phyloP scores from a whole-genome alignment of 139 green algal species.

The Asterochloris erici region DNA sequence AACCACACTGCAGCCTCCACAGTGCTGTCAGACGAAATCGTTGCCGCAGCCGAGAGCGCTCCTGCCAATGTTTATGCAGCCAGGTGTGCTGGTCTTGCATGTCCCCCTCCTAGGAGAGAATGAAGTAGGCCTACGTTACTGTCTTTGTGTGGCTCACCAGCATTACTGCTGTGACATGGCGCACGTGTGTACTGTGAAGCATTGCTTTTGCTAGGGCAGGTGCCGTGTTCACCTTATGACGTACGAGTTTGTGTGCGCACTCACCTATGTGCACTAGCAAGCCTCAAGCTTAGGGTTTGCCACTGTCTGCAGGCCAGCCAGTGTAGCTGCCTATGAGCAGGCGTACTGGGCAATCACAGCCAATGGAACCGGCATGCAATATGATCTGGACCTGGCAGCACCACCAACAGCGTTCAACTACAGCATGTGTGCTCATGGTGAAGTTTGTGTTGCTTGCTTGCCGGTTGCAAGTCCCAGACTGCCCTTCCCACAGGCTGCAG shows the following conservation, averaged over 20 bases:
- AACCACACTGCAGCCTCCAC: too few relatives aligned
- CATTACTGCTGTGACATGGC: too few relatives aligned
- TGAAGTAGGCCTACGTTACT: too few relatives aligned
- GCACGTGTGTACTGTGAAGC: neutral
- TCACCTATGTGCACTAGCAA: neutral
- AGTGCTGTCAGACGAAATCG: too few relatives aligned
- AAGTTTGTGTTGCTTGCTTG: too few relatives aligned
- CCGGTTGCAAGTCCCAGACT: too few relatives aligned
- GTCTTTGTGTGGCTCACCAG: too few relatives aligned
- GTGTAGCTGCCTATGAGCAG: neutral
- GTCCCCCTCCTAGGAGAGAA: too few relatives aligned
- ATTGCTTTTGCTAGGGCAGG: neutral
- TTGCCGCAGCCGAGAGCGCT: too few relatives aligned
- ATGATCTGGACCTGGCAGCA: conserved; percentile 13
- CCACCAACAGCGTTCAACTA: conserved; percentile 33
- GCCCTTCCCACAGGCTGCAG: too few relatives aligned
- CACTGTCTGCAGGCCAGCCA: neutral
- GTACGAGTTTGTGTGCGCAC: neutral
- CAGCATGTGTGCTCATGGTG: conserved; percentile 34
- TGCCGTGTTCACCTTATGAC: neutral
- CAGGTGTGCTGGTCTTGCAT: too few relatives aligned
- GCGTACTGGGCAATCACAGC: conserved; percentile 33
- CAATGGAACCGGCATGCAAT: conserved; percentile 19
- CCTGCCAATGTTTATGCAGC: too few relatives aligned
- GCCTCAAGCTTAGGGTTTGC: neutral